These are phyloP conservation scores for Blastobotrys malaysiensis DNA, from an alignment of 1,139 yeast species.

Conservation along the genomic window DNA sequence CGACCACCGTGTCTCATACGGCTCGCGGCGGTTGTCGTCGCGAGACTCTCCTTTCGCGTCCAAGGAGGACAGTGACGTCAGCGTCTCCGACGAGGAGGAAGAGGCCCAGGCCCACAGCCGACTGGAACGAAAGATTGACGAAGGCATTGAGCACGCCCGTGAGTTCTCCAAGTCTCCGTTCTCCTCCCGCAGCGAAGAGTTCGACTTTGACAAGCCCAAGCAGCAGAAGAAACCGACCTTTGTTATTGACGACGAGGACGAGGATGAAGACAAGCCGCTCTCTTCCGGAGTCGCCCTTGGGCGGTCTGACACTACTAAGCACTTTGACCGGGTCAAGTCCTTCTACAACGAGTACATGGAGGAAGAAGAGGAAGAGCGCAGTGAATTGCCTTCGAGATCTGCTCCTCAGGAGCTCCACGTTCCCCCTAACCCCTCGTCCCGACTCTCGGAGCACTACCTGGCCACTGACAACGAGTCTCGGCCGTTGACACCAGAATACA, in stretches of 20 bases:
- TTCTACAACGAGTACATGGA: conserved; percentile 31
- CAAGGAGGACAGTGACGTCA: background rate
- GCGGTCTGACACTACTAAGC: conserved; percentile 22
- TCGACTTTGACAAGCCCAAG: background rate
- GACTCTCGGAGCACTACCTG: background rate
- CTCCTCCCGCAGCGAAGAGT: background rate
- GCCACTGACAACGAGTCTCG: background rate
- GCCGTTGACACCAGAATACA: background rate
- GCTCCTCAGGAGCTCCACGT: conserved; percentile 10
- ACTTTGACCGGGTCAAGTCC: conserved; percentile 30
- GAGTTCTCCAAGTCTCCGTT: background rate
- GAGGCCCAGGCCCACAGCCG: background rate
- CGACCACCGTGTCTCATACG: background rate
- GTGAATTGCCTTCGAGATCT: conserved; percentile 9
- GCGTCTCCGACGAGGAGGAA: background rate
- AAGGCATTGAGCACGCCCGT: background rate
- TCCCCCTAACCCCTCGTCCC: conserved; percentile 1
- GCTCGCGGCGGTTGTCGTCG: background rate
- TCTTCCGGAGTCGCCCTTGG: conserved; percentile 10
- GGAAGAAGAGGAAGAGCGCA: conserved; percentile 10
- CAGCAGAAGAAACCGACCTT: background rate
- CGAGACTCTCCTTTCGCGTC: background rate
- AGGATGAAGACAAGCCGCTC: conserved; percentile 1
- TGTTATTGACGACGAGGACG: conserved; percentile 9
- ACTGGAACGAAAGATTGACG: background rate